Evolutionary conservation across 2,329 filamentous ascomycete species (phyloP).

Genomic region (Apiospora pterosperma): DNA sequence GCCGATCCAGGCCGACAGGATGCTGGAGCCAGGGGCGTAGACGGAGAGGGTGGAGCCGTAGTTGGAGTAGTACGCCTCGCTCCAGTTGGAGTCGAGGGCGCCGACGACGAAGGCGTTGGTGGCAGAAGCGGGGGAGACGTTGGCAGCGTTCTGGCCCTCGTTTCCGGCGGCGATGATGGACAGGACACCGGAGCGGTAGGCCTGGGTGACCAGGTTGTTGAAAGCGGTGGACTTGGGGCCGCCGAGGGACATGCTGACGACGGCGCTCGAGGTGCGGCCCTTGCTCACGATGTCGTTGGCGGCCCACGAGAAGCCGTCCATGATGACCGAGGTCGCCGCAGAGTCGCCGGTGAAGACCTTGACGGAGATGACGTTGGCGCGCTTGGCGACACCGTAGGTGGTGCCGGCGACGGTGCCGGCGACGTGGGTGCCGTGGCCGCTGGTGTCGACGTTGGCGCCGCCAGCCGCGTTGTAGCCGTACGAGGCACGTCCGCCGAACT

Average conservation of each 20-base stretch:
- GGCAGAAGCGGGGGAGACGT: conserved; percentile 46
- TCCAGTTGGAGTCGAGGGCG: conserved; percentile 38
- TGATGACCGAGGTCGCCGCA: conserved; percentile 18
- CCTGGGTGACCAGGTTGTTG: conserved; percentile 45
- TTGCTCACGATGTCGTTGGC: conserved; percentile 42
- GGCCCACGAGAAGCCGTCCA: conserved; percentile 34
- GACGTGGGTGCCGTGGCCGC: conserved; percentile 45
- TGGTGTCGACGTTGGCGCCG: conserved; percentile 32
- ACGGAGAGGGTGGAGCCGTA: conserved; percentile 41
- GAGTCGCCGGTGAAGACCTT: conserved; percentile 36
- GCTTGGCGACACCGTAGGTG: conserved; percentile 43
- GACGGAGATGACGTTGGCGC: conserved; percentile 35
- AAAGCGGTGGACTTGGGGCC: conserved; percentile 41
- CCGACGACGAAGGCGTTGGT: conserved; percentile 51
- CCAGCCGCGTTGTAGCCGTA: conserved; percentile 27
- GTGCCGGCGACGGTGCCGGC: conserved; percentile 41
- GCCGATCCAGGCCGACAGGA: conserved; percentile 40
- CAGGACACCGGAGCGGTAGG: conserved; percentile 45
- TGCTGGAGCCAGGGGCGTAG: conserved; percentile 38
- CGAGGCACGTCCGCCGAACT: conserved; percentile 39
- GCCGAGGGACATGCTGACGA: conserved; percentile 53
- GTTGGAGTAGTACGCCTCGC: conserved; percentile 46
- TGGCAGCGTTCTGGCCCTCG: conserved; percentile 22
- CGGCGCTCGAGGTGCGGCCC: conserved; percentile 36
- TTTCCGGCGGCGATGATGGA: conserved; percentile 57